Base-by-base conservation (phyloP, 1,139 yeast genomes). In the Hanseniaspora sp. region DNA sequence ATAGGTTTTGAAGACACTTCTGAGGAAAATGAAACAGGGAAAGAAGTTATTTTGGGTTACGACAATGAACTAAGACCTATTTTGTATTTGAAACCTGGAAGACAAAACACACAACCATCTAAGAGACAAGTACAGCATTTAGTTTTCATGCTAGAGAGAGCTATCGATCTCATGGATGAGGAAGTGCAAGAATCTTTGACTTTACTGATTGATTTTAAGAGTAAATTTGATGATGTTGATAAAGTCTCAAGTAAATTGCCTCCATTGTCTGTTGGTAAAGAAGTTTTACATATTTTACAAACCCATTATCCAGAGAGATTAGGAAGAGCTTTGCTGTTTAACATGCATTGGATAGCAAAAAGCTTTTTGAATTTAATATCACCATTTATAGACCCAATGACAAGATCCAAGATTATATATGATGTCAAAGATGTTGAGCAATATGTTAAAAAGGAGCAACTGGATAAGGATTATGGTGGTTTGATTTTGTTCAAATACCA, bases 251-350 rank as follows among this genome's bases (percentile, higher is more conserved):
- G 66, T 54, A 87, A 86, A 67, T 77, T 87, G 51, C 98, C 98
- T 3, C 88, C 96, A 1, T 74, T 92, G 39, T 77, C 84, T 41
- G 83, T 78, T 23, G 87, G 88, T 29, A 79, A 83, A 67, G 84
- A 83, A 62, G 87, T 83, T 17, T 71, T 84, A 59, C 82, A 81
- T 64, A 83, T 83, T 60, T 71, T 84, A 60, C 94, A 92, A 70
- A 88, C 95, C 18, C 97, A 92, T 67, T 92, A 92, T 66, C 97
- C 97, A 1, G 98, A 92, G 68, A 77, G 97, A 63, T 74, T 92
- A 59, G 98, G 98, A 30, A 82, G 82, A 64, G 96, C 96, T 0
- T 73, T 90, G 53, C 75, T 92, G 59, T 86, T 95, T 45, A 90
- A 92, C 66, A 86, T 92, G 59, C 97, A 97, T 12, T 85, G 95